Base-by-base conservation (phyloP, 1,284 basidiomycete genomes). In the Rhodotorula glutinis region DNA sequence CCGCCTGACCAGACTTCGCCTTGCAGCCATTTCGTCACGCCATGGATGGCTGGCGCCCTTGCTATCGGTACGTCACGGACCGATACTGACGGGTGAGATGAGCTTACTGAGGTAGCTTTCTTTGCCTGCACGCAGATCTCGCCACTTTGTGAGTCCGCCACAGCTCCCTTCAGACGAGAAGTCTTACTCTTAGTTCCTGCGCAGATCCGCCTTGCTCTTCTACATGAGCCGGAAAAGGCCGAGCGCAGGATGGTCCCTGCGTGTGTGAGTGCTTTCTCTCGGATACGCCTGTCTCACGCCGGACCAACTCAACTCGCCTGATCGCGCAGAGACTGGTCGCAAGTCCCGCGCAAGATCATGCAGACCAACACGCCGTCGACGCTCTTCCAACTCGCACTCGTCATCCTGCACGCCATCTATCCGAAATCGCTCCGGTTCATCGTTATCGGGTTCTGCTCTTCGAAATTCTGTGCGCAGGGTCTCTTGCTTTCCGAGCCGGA, bases 391-490 rank as follows among this genome's bases (percentile, higher is more conserved):
- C 53, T 55, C n/a, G 53, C 40, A 4, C 40, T 55, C 13, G 53
- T 55, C 17, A 41, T 40, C 53, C 38, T 55, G 19, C 23, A 47
- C n/a, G 30, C 47, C 4, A 23, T 9, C 23, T n/a, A 40, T 13
- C 33, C 10, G 2, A 27, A 30, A 8, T 8, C n/a, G 17, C 30
- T 43, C 41, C 41, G 51, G 25, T 43, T 53, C 27, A 52, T 40
- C 49, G 52, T 53, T 49, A 25, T 52, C 38, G 51, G 49, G 25
- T 43, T 60, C 19, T 52, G 40, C n/a, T 40, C 38, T 2, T 30
- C 33, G n/a, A 58, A 58, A 40, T 23, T 49, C 46, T 49, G 57
- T 52, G 38, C 46, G 49, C 16, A 8, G n/a, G n/a, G n/a, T n/a
- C n/a, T 25, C 11, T 27, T 27, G 16, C 16, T 4, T 13, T 19